Conservation (phyloP, 352 stramenopile species). For the Sclerospora graminicola region DNA sequence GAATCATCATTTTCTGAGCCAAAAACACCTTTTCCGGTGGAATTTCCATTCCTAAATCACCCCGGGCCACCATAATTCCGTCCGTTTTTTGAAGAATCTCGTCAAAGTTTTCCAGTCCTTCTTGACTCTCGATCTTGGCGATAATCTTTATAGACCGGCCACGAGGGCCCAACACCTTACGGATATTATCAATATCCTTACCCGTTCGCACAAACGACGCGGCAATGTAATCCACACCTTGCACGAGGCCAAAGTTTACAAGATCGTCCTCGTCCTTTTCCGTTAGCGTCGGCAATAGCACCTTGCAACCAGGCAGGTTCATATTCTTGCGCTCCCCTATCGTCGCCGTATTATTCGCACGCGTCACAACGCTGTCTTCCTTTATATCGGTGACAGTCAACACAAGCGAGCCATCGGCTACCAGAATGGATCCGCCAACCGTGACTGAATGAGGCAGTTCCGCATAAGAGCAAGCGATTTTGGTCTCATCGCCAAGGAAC, state of each 20-base stretch:
- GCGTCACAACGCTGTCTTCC: constrained; percentile 66
- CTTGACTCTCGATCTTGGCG: constrained; percentile 97
- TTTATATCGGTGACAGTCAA: constrained; percentile 83
- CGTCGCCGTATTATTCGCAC: constrained; percentile 71
- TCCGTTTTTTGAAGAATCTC: constrained; percentile 96
- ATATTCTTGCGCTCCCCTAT: constrained; percentile 95
- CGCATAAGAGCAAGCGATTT: constrained; percentile 91
- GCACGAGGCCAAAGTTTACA: constrained; percentile 90
- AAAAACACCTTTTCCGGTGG: constrained; percentile 96
- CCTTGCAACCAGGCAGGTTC: constrained; percentile 90
- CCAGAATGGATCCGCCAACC: constrained; percentile 87
- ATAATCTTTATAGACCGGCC: constrained; percentile 92
- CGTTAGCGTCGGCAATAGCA: constrained; percentile 88
- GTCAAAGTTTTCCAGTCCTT: constrained; percentile 93
- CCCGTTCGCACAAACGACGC: constrained; percentile 97
- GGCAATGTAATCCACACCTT: constrained; percentile 96
- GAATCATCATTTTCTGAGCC: constrained; percentile 99
- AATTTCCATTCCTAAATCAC: constrained; percentile 98
- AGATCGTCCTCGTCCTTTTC: constrained; percentile 92
- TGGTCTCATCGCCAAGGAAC: constrained; percentile 73
- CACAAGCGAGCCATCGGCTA: constrained; percentile 92
- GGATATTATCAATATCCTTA: constrained; percentile 95
- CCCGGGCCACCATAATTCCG: constrained; percentile 98
- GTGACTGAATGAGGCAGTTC: constrained; percentile 87
- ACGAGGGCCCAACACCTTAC: constrained; percentile 77